phyloP scores from a whole-genome alignment of 1,284 basidiomycete genomes.

The Pyrrhoderma lamaoense region DNA sequence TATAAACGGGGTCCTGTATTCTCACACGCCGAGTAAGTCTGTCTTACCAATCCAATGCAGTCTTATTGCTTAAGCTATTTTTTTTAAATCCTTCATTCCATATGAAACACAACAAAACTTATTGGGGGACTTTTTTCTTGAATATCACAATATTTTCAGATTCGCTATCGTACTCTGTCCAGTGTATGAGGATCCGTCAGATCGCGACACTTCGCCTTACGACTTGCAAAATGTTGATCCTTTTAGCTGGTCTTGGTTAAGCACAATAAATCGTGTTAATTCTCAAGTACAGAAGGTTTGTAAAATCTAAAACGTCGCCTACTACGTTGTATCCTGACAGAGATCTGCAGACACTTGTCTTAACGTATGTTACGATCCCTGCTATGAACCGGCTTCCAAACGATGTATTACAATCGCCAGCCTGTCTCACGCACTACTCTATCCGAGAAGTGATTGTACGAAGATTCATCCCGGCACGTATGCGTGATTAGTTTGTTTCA shows the following conservation, averaged over 20 bases:
- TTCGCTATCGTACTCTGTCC: slow-evolving; percentile 88
- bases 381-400: slow-evolving; percentile 48
- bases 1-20: slow-evolving; percentile 96
- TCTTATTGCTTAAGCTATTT: slow-evolving; percentile 3
- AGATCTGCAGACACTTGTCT: slow-evolving; percentile 64
- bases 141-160: slow-evolving; percentile 35
- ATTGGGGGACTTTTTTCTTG: too few species aligned
- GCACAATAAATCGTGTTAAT: slow-evolving; percentile 95
- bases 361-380: slow-evolving; percentile 90
- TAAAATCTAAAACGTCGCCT: slow-evolving; percentile 4
- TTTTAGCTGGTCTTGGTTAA: slow-evolving; percentile 92
- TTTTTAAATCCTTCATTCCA: not conserved
- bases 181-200: slow-evolving; percentile 77
- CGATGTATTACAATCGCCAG: slow-evolving; percentile 56
- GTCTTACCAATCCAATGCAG: too few species aligned
- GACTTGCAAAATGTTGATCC: slow-evolving; percentile 59
- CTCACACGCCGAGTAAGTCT: slow-evolving; percentile 89
- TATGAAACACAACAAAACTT: too few species aligned
- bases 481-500: slow-evolving; percentile 87
- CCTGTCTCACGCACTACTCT: slow-evolving; percentile 63
- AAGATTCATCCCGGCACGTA: slow-evolving; percentile 85
- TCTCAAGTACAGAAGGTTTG: slow-evolving; percentile 91
- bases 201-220: slow-evolving; percentile 57
- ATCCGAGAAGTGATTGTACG: slow-evolving; percentile 83
- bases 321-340: not conserved